These are phyloP conservation scores for Aspergillus campestris DNA, from an alignment of 495 filamentous ascomycete genomes.

Conservation along the genomic window DNA sequence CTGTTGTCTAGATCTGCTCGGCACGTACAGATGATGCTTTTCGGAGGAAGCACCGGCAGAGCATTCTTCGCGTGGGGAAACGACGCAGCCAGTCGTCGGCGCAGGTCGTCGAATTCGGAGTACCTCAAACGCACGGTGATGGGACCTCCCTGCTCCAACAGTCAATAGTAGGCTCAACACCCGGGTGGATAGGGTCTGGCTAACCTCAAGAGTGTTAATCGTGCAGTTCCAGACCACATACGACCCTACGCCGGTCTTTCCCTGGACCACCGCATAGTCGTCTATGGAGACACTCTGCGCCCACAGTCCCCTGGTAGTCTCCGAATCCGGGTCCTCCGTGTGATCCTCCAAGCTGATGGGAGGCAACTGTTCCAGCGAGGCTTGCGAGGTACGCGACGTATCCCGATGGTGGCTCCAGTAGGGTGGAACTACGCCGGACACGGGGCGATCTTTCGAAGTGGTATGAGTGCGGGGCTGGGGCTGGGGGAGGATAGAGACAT, in stretches of 20 bases:
- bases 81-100: conserved; percentile 46
- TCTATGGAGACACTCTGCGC: conserved; percentile 57
- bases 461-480: conserved; percentile 2
- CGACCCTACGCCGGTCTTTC: conserved; percentile 52
- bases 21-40: conserved; percentile 58
- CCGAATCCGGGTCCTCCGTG: conserved; percentile 51
- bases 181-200: conserved; percentile 14
- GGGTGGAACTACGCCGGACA: conserved; percentile 38
- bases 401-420: conserved; percentile 45
- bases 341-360: conserved; percentile 64
- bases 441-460: conserved; percentile 24
- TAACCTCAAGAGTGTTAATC: conserved; percentile 61
- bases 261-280: conserved; percentile 58
- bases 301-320: conserved; percentile 57
- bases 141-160: conserved; percentile 42
- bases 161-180: conserved; percentile 8
- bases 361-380: conserved; percentile 27
- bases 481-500: conserved; percentile 8
- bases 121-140: conserved; percentile 60
- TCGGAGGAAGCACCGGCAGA: conserved; percentile 59
- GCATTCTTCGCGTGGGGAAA: conserved; percentile 59
- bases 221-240: conserved; percentile 71
- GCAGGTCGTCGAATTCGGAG: conserved; percentile 63
- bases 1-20: background rate
- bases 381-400: conserved; percentile 35